Evolutionary conservation across 495 filamentous ascomycete genomes (phyloP).

Genomic region (Hypoxylon lienhwacheense): DNA sequence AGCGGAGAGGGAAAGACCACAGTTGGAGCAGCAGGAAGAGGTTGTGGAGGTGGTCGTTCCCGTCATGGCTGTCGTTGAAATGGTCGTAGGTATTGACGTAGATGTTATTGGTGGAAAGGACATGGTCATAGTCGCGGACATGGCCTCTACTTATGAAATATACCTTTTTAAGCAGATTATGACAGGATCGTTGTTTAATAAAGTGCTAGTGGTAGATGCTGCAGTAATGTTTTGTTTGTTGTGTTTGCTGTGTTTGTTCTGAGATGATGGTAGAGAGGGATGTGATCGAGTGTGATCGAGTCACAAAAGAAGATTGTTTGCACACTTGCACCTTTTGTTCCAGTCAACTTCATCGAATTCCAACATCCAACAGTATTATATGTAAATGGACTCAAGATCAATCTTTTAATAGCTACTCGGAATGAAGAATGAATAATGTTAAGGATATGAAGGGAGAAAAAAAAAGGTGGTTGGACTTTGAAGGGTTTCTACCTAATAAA

Average conservation of each 20-base stretch:
- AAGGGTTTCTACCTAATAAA: no score
- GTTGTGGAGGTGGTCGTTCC: constrained; percentile 19
- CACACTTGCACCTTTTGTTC: no score
- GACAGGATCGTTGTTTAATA: no score
- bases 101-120: constrained; percentile 20
- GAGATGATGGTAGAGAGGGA: neutral
- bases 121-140: constrained; percentile 35
- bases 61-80: constrained; percentile 5
- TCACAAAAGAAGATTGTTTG: no score
- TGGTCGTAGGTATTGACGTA: constrained; percentile 13
- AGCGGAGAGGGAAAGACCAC: constrained; percentile 35
- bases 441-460: no score
- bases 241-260: neutral
- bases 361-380: no score
- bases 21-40: constrained; percentile 36
- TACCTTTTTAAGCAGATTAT: no score
- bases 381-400: no score
- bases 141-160: constrained; percentile 15
- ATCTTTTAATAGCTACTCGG: no score
- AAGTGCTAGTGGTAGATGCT: neutral
- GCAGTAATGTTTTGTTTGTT: neutral
- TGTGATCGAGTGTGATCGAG: neutral
- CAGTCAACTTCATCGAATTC: no score
- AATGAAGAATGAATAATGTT: no score
- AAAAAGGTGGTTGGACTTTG: no score